phyloP scores from a whole-genome alignment of 83 land plant genomes.

The Diphasiastrum complanatum region DNA sequence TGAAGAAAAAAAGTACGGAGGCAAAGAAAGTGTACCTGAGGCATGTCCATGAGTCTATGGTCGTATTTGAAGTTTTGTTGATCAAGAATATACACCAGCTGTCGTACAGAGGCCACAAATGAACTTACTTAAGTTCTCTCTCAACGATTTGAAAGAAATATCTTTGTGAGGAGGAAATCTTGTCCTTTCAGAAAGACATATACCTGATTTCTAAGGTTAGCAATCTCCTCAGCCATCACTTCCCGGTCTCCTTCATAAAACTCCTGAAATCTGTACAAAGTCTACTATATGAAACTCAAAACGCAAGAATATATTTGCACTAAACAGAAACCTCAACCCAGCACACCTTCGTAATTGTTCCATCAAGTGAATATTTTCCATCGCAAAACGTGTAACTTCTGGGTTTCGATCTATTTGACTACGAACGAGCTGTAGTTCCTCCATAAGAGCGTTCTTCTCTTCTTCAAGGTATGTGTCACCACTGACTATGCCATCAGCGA shows the following conservation, averaged over 20 bases:
- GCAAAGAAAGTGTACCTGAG: too few relatives aligned
- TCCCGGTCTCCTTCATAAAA: slow-evolving; percentile 18
- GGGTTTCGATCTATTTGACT: slow-evolving; percentile 6
- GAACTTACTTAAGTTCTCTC: too few relatives aligned
- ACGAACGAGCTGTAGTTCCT: slow-evolving; percentile 2
- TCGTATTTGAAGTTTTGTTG: too few relatives aligned
- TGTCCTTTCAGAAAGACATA: too few relatives aligned
- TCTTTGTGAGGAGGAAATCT: too few relatives aligned
- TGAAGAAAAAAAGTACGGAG: too few relatives aligned
- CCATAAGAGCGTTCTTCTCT: slow-evolving; percentile 2
- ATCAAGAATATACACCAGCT: too few relatives aligned
- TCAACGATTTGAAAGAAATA: too few relatives aligned
- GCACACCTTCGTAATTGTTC: slow-evolving; percentile 7
- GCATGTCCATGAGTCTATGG: too few relatives aligned
- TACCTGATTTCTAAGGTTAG: slow-evolving; percentile 14
- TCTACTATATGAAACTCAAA: background rate
- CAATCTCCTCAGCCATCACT: background rate
- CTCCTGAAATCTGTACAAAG: slow-evolving; percentile 4
- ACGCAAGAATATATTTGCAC: background rate
- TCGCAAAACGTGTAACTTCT: slow-evolving; percentile 13
- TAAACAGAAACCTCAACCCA: background rate
- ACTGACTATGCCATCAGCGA: background rate
- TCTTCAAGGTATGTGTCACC: background rate
- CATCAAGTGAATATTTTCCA: slow-evolving; percentile 9
- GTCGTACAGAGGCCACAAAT: too few relatives aligned